These are phyloP conservation scores for Biscogniauxia marginata DNA, from an alignment of 2,329 filamentous ascomycete genomes.

Conservation along the genomic window DNA sequence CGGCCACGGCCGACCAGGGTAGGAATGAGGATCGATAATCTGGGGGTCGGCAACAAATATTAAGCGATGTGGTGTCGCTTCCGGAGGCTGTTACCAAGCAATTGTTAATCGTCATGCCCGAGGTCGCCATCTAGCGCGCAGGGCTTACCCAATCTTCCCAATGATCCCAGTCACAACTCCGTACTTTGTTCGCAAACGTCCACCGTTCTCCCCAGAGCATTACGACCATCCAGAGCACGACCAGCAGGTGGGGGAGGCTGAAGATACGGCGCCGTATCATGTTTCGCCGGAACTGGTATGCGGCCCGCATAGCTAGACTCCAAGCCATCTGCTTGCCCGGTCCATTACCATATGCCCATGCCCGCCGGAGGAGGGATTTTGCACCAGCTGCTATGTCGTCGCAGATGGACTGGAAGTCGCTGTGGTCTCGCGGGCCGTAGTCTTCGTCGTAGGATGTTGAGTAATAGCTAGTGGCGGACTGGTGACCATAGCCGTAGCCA, in stretches of 20 bases:
- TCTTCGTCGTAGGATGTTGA: constrained; percentile 20
- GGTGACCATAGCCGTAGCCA: constrained; percentile 12
- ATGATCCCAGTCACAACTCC: constrained; percentile 73
- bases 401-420: constrained; percentile 35
- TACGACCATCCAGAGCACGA: constrained; percentile 71
- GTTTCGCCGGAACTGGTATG: constrained; percentile 42
- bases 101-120: constrained; percentile 11
- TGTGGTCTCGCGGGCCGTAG: constrained; percentile 21
- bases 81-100: constrained; percentile 59
- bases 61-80: constrained; percentile 78
- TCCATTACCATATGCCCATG: constrained; percentile 44
- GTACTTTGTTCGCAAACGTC: constrained; percentile 69
- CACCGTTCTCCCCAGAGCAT: constrained; percentile 84
- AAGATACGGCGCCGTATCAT: constrained; percentile 51
- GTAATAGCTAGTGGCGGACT: constrained; percentile 15
- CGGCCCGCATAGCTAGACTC: constrained; percentile 29
- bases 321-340: constrained; percentile 39
- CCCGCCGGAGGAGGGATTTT: constrained; percentile 28
- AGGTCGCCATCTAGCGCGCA: not conserved
- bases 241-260: constrained; percentile 66
- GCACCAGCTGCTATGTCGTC: constrained; percentile 36
- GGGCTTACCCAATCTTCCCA: constrained; percentile 89
- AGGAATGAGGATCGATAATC: constrained; percentile 91
- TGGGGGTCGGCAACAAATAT: constrained; percentile 88
- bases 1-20: constrained; percentile 72